Evolutionary conservation across 1,139 yeast species (phyloP), one percentile per base, ranked within the genome.

Genomic region (Hansenula sp.): DNA sequence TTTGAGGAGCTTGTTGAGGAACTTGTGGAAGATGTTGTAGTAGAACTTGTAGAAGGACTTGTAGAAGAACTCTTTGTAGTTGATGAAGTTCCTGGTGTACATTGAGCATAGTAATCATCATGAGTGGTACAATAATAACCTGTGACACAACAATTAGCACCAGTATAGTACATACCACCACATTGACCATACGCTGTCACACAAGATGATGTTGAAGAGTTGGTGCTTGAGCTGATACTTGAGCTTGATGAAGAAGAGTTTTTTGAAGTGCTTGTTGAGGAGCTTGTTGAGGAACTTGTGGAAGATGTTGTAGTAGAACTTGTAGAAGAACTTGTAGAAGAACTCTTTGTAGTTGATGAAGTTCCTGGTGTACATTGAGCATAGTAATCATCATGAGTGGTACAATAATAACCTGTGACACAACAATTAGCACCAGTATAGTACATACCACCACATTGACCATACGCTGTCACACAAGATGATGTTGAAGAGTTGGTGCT

Each of bases 371-470:
- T 16, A 46, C 50, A 46, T 37, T 46, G 50, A 29, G 35, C 34
- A 31, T 46, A 46, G 34, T 30, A 46, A 13, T 40, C 39, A 26
- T 46, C 44, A 24, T 32, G 39, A 5, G 41, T 33, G 5, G 17
- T 31, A 42, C 50, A 46, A 33, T 33, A 17, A 31, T 42, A 43
- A 20, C 44, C 47, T 12, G 33, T 18, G 10, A 17, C 45, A 40
- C 50, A 46, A 8, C 19, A 30, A 13, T 44, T 40, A 8, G 38
- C 32, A 11, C 45, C 47, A 10, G 22, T 27, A 21, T 34, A 43
- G 19, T 22, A 20, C 3, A 14, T 19, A 40, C 50, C 50, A 27
- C 50, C 50, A 41, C 50, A 46, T 40, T 40, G 45, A 14, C 37
- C 32, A 20, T 44, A 45, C 2, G 28, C 29, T 6, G 28, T 17